Evolutionary conservation across 192 early-diverging fungal genomes (phyloP).

Genomic region (Backusella sp.): DNA sequence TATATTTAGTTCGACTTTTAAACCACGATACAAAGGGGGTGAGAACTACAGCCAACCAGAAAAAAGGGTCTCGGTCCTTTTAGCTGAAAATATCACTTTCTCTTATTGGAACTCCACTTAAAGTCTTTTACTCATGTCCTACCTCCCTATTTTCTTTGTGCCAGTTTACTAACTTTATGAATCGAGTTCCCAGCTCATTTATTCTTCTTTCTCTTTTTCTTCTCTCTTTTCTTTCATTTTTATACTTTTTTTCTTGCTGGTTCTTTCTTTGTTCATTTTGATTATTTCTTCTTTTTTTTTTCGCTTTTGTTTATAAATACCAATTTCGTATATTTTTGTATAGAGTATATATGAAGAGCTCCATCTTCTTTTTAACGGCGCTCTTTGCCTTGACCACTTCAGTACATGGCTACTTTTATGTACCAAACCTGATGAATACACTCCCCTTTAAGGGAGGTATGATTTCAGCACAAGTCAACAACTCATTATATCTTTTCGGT

Average conservation of each 20-base stretch:
- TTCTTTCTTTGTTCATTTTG: neutral
- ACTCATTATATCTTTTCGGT: slow-evolving; percentile 22
- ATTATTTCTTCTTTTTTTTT: slow-evolving; percentile 9
- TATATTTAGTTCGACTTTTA: neutral
- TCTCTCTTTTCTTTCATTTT: neutral
- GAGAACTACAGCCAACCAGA: neutral
- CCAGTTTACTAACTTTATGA: neutral
- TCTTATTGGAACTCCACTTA: slow-evolving; percentile 16
- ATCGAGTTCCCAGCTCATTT: neutral
- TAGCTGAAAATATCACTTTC: neutral
- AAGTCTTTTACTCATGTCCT: neutral
- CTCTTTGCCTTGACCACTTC: slow-evolving; percentile 11
- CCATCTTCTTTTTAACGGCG: slow-evolving; percentile 1
- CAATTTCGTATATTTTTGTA: slow-evolving; percentile 6
- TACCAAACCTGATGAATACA: slow-evolving; percentile 10
- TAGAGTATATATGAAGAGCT: slow-evolving; percentile 10
- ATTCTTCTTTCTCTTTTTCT: neutral
- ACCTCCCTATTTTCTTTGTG: slow-evolving; percentile 15
- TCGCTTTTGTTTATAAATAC: neutral
- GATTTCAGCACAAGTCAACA: slow-evolving; percentile 18
- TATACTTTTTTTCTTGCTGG: neutral
- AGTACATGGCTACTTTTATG: slow-evolving; percentile 26
- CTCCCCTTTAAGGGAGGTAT: slow-evolving; percentile 29
- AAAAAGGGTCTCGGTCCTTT: slow-evolving; percentile 10
- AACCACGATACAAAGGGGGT: slow-evolving; percentile 1